phyloP scores from a whole-genome alignment of 495 filamentous ascomycete genomes.

The Neurospora cerealis region DNA sequence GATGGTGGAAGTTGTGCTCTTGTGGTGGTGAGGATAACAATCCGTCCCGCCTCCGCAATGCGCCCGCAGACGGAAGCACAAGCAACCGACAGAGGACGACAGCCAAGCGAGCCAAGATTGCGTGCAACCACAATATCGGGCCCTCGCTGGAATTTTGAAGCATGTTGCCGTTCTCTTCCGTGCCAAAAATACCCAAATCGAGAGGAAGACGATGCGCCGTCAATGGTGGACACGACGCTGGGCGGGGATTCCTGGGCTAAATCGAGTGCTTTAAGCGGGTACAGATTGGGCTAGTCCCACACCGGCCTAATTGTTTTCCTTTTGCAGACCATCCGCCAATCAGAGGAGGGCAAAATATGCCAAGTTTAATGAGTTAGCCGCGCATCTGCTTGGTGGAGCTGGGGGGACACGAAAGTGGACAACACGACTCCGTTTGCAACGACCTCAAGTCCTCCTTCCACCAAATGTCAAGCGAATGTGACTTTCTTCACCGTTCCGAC shows the following conservation, averaged over 20 bases:
- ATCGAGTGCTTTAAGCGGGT: background rate
- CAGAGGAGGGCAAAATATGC: background rate
- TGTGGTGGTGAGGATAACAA: background rate
- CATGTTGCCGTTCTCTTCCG: background rate
- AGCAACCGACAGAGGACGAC: background rate
- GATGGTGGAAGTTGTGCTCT: background rate
- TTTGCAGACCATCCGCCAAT: constrained; percentile 2
- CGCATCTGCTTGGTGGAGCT: constrained; percentile 7
- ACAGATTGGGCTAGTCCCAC: background rate
- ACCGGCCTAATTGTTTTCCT: background rate
- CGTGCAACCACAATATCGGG: background rate
- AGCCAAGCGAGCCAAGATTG: background rate
- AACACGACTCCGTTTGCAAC: background rate
- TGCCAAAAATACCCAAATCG: background rate
- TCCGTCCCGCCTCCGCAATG: background rate
- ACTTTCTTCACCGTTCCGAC: background rate
- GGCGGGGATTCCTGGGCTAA: background rate
- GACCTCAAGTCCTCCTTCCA: background rate
- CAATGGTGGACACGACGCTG: background rate
- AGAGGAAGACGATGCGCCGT: background rate
- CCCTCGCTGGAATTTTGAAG: background rate
- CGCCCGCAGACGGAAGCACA: background rate
- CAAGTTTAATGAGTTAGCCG: constrained; percentile 22
- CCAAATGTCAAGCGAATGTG: background rate
- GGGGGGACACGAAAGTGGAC: background rate